Evolutionary conservation across 2,329 filamentous ascomycete genomes (phyloP).

Genomic region (Lecanoromycetidae sp.): DNA sequence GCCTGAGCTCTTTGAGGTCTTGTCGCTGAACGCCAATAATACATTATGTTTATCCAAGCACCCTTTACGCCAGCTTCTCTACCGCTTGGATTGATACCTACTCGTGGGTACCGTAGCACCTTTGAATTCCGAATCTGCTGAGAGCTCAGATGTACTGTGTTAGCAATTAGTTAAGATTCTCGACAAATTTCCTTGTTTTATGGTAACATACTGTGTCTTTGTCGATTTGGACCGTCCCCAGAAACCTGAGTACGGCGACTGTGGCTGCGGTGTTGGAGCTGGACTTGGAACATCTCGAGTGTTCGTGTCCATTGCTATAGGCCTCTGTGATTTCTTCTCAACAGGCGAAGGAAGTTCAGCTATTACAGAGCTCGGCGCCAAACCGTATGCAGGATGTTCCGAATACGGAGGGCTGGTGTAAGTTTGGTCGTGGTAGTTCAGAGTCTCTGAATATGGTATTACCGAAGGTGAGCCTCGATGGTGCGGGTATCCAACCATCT

Average conservation of each 20-base stretch:
- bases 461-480: background rate
- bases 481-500: background rate
- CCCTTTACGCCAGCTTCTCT: too few relatives aligned
- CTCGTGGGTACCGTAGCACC: background rate
- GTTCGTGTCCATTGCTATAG: background rate
- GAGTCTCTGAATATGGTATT: background rate
- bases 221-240: background rate
- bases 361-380: too few relatives aligned
- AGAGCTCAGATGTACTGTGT: background rate
- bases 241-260: background rate
- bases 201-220: background rate
- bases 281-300: background rate
- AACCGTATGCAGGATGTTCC: background rate
- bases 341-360: background rate
- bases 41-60: background rate
- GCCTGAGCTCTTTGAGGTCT: too few relatives aligned
- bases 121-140: background rate
- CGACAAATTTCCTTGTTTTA: background rate
- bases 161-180: background rate
- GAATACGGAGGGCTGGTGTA: slow-evolving; percentile 4
- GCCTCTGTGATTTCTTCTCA: background rate
- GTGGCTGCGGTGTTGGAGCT: background rate
- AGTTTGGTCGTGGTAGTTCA: background rate
- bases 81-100: background rate
- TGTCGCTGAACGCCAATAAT: background rate